A percentile compares a stretch with the other conserved stretches of the same genome.
Evolutionary conservation across 2,329 filamentous ascomycete species (phyloP).

Genomic region (Grosmannia huntii): DNA sequence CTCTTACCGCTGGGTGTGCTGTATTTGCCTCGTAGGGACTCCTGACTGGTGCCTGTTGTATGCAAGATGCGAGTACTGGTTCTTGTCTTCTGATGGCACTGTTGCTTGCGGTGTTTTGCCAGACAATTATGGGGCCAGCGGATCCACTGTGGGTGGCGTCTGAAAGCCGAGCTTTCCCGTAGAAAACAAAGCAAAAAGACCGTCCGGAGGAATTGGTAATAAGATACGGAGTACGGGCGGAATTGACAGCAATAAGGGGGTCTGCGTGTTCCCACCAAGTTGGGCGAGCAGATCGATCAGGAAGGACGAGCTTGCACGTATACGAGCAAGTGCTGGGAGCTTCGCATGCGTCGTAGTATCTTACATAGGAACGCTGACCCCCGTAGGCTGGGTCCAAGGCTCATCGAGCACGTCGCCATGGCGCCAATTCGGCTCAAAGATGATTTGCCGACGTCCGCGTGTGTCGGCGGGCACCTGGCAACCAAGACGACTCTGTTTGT

Average conservation of each 20-base stretch:
- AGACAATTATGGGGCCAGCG: slow-evolving; percentile 5
- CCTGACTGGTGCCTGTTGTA: neutral
- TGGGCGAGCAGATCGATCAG: neutral
- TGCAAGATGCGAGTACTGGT: neutral
- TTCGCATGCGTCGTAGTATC: too few species aligned
- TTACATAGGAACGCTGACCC: too few species aligned
- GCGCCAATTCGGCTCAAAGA: neutral
- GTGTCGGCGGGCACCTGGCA: neutral
- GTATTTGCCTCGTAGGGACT: neutral
- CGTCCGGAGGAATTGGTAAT: neutral
- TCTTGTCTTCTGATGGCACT: neutral
- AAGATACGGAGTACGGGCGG: too few species aligned
- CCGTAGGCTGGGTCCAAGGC: neutral
- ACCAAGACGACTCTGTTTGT: neutral
- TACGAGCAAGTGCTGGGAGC: neutral
- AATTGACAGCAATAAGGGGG: neutral
- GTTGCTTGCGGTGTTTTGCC: slow-evolving; percentile 6
- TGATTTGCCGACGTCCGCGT: neutral
- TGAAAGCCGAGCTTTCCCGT: slow-evolving; percentile 11
- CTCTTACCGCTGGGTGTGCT: neutral
- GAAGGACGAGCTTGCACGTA: neutral
- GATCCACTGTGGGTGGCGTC: slow-evolving; percentile 5
- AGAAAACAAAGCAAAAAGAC: neutral
- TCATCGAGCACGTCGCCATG: neutral
- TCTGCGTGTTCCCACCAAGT: slow-evolving; percentile 1